Evolutionary conservation across 495 filamentous ascomycete genomes (phyloP).

Genomic region (Tuber calosporum): DNA sequence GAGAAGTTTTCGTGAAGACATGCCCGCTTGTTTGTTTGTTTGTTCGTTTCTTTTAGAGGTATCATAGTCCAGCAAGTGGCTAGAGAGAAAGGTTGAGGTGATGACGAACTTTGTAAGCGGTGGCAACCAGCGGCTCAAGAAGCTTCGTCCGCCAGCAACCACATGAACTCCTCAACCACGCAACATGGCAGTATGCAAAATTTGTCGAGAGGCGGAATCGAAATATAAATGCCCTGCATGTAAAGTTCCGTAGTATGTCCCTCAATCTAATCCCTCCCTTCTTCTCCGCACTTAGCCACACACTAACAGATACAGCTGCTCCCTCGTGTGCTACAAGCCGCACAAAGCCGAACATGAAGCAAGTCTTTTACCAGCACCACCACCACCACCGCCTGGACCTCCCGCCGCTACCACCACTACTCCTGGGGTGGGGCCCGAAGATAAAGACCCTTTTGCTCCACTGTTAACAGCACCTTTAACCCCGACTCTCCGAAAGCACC

Average conservation of each 20-base stretch:
- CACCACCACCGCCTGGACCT: neutral
- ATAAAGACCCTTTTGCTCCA: slow-evolving; percentile 22
- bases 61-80: too few relatives aligned
- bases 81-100: neutral
- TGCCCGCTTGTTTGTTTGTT: neutral
- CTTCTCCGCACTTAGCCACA: slow-evolving; percentile 8
- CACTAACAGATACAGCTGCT: slow-evolving; percentile 24
- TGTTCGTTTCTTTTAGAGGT: neutral
- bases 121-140: neutral
- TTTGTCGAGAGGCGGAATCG: slow-evolving; percentile 29
- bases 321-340: slow-evolving; percentile 37
- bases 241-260: slow-evolving; percentile 34
- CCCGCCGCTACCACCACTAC: neutral
- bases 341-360: slow-evolving; percentile 32
- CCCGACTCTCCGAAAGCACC: slow-evolving; percentile 27
- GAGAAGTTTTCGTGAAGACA: neutral
- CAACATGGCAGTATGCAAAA: slow-evolving; percentile 31
- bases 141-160: neutral
- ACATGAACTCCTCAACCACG: neutral
- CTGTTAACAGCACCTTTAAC: slow-evolving; percentile 28
- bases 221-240: slow-evolving; percentile 42
- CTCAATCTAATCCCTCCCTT: neutral
- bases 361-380: slow-evolving; percentile 6
- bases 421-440: neutral
- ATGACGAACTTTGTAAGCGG: slow-evolving; percentile 4